Evolutionary conservation across 768 basidiomycete species (phyloP).

Genomic region (Leccinum imitatum): DNA sequence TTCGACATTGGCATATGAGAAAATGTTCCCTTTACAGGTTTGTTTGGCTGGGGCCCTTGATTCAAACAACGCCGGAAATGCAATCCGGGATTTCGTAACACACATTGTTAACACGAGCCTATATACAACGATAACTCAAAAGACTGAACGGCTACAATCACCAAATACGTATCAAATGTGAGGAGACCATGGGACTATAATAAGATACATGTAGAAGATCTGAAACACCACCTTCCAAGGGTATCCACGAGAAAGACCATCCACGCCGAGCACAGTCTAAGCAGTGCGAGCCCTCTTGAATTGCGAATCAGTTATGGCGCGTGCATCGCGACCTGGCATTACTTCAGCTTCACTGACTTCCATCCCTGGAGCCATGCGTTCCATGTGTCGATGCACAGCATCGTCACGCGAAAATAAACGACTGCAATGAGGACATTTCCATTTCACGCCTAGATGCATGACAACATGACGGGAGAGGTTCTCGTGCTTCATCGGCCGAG

Average conservation of each 20-base stretch:
- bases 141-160: not conserved
- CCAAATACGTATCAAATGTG: not conserved
- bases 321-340: constrained; percentile 17
- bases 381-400: constrained; percentile 32
- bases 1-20: constrained; percentile 12
- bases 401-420: constrained; percentile 33
- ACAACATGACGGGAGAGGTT: constrained; percentile 33
- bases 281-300: constrained; percentile 4
- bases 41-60: constrained; percentile 16
- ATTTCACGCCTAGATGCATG: constrained; percentile 31
- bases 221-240: not conserved
- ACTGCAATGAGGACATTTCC: constrained; percentile 28
- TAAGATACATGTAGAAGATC: not conserved
- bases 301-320: constrained; percentile 11
- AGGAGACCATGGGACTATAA: constrained; percentile 6
- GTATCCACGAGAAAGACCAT: not conserved
- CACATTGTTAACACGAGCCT: not conserved
- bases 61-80: constrained; percentile 17
- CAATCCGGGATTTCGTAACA: not conserved
- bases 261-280: constrained; percentile 2
- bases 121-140: not conserved
- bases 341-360: constrained; percentile 26
- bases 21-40: constrained; percentile 12
- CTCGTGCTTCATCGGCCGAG: constrained; percentile 30
- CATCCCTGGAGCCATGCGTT: constrained; percentile 28